Percentiles rank a stretch among this genome's conserved stretches.
phyloP scores from a whole-genome alignment of 2,329 filamentous ascomycete genomes.

The Sordariomycetes sp. region DNA sequence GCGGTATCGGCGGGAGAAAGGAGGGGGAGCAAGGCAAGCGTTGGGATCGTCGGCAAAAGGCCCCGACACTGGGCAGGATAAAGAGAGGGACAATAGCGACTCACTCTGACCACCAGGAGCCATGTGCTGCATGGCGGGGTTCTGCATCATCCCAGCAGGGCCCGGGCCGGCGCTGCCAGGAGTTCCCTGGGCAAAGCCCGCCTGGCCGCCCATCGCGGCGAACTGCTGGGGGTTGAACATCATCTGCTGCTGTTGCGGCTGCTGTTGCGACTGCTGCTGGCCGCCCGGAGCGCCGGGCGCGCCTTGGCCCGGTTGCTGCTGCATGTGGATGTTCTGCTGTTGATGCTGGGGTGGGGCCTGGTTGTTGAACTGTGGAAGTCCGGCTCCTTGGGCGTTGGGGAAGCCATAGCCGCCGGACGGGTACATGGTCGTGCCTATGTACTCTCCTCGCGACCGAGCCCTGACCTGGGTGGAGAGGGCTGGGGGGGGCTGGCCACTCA shows the following conservation, averaged over 20 bases:
- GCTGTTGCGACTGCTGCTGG: neutral
- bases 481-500: neutral
- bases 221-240: conserved; percentile 6
- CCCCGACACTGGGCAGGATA: neutral
- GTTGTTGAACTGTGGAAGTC: conserved; percentile 4
- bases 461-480: neutral
- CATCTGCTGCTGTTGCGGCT: conserved; percentile 3
- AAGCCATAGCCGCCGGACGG: conserved; percentile 4
- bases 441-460: neutral
- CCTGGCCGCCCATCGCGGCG: conserved; percentile 5
- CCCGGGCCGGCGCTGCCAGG: conserved; percentile 16
- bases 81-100: conserved; percentile 14
- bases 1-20: neutral
- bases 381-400: conserved; percentile 3
- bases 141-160: conserved; percentile 54
- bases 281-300: neutral
- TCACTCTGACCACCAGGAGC: conserved; percentile 49
- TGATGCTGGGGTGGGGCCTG: conserved; percentile 4
- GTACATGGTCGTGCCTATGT: conserved; percentile 4
- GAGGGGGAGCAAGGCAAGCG: neutral
- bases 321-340: conserved; percentile 3
- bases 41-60: too few relatives aligned
- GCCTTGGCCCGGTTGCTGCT: neutral
- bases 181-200: neutral
- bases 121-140: conserved; percentile 48